Evolutionary conservation across 2,329 filamentous ascomycete species (phyloP).

Genomic region (Neoscytalidium dimidiatum): DNA sequence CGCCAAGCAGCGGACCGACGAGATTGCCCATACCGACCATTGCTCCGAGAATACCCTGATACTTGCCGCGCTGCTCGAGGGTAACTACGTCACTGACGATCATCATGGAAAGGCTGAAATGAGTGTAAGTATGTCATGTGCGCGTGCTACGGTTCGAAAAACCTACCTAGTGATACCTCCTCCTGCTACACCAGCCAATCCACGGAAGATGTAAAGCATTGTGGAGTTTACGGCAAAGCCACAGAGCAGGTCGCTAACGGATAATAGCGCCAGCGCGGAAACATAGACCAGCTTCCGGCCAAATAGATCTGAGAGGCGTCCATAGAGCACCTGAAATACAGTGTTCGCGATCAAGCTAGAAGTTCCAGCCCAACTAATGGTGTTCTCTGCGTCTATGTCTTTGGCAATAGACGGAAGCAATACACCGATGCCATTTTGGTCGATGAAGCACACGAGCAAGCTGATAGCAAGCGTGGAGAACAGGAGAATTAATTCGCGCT

Average conservation of each 20-base stretch:
- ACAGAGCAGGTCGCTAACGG: constrained; percentile 61
- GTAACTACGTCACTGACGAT: constrained; percentile 55
- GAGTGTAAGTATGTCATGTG: constrained; percentile 37
- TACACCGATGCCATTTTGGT: constrained; percentile 58
- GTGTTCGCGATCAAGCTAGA: constrained; percentile 59
- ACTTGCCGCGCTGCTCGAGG: constrained; percentile 47
- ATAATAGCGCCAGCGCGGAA: constrained; percentile 54
- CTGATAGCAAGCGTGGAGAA: constrained; percentile 56
- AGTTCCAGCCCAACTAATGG: constrained; percentile 59
- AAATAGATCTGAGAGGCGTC: constrained; percentile 62
- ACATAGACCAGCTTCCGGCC: constrained; percentile 62
- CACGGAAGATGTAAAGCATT: constrained; percentile 64
- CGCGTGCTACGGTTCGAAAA: constrained; percentile 27
- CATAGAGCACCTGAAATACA: constrained; percentile 66
- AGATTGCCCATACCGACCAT: constrained; percentile 31
- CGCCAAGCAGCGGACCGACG: constrained; percentile 34
- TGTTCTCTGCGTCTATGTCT: constrained; percentile 43
- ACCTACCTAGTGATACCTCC: constrained; percentile 54
- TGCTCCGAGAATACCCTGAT: constrained; percentile 32
- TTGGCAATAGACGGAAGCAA: constrained; percentile 38
- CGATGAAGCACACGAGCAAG: constrained; percentile 57
- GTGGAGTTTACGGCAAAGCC: constrained; percentile 57
- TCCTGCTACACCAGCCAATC: constrained; percentile 61
- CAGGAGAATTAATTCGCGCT: constrained; percentile 51
- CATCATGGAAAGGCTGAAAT: constrained; percentile 46